Evolutionary conservation across 2,329 filamentous ascomycete species (phyloP), one percentile per base, ranked within the genome.

Genomic region (Zymoseptoria crescenta): DNA sequence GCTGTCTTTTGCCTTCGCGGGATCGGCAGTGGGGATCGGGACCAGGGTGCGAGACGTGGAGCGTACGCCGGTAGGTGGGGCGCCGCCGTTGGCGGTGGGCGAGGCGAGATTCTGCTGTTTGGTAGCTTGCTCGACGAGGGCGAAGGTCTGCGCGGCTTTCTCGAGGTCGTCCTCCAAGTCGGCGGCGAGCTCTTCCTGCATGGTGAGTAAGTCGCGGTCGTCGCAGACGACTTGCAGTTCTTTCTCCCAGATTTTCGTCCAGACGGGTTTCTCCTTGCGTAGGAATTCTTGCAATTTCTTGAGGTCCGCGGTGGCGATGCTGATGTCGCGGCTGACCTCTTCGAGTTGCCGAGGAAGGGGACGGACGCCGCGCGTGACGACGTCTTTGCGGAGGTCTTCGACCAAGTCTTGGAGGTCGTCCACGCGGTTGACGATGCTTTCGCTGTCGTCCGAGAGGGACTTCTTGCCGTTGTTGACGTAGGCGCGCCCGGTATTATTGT

Each of bases 161-260:
- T 97, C 92, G 52, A 99, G 80, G 76, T 99, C 94, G 70, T 96
- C 92, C 69, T 94, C 86, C 63, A 99, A 77, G 77, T 99, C 94
- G 51, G 92, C 85, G 64, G 93, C 87, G 63, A 99, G 83, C 68
- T 97, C 94, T 77, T 99, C 94, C 79, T 96, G 93, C 80, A 97
- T 88, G 54, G 91, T 94, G 67, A 99, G 83, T 74, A 96, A 87
- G 71, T 97, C 93, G 65, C 92, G 86, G 70, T 96, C 94, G 72
- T 96, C 91, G 76, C 94, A 97, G 2, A 99, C 93, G 56, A 93
- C 87, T 74, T 97, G 91, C 52, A 99, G 80, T 74, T 97, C 92
- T 76, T 95, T 92, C 82, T 97, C 93, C 94, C 94, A 99, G 64
- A 97, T 96, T 83, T 96, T 96, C 57, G 91, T 96, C 93, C 94